A percentile compares a stretch with the other conserved stretches of the same genome.
These are phyloP conservation scores for Cordyceps cicadae DNA, from an alignment of 2,329 filamentous ascomycete species.

Conservation along the genomic window DNA sequence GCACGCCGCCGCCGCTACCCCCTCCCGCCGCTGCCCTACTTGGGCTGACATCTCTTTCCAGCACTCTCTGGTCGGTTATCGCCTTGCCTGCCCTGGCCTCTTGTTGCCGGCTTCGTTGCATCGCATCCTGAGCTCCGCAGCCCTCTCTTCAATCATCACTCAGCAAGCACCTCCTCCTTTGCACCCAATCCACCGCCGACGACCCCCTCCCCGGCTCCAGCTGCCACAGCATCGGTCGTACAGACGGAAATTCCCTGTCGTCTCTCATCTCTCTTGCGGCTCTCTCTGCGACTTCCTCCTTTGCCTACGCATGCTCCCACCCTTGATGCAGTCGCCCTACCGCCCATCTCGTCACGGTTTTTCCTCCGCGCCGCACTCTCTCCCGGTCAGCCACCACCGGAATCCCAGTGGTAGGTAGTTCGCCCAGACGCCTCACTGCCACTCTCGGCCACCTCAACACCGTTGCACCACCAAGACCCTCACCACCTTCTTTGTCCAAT, in stretches of 20 bases:
- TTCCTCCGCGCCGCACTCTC: constrained; percentile 1
- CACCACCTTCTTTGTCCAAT: neutral
- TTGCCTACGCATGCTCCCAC: neutral
- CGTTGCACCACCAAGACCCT: neutral
- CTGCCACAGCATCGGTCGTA: neutral
- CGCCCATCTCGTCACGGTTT: constrained; percentile 1
- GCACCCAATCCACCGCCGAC: neutral
- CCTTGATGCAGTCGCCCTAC: neutral
- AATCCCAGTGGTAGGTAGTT: too few species aligned
- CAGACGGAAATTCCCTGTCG: neutral
- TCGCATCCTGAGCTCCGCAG: neutral
- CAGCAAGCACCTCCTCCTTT: neutral
- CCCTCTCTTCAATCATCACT: neutral
- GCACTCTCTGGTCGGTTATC: neutral
- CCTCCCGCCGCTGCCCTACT: neutral
- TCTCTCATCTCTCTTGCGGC: neutral
- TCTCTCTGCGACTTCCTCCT: neutral
- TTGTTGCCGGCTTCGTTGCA: neutral
- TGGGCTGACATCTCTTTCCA: neutral
- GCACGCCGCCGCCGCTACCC: neutral
- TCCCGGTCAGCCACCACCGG: constrained; percentile 3
- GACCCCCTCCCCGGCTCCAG: neutral
- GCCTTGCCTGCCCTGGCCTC: neutral
- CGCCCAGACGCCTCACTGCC: neutral
- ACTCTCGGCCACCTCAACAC: neutral